Base-by-base conservation (phyloP, 2,329 filamentous ascomycete species). In the Fusarium pilosicola region DNA sequence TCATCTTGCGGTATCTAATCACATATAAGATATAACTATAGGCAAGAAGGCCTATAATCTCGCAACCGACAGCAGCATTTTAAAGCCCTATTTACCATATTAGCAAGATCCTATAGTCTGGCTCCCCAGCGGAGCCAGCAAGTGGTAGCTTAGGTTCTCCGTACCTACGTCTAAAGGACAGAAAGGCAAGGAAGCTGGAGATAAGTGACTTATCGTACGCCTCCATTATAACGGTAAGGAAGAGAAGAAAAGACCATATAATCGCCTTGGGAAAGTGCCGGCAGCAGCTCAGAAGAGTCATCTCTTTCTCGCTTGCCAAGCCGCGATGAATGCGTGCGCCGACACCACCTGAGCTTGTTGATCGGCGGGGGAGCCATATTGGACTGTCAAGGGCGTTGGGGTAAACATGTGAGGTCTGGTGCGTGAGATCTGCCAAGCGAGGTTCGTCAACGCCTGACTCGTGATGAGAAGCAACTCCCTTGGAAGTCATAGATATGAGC, bases 1-100 rank as follows among this genome's bases (percentile, higher is more conserved):
- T 81, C 5, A 80, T 83, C 70, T 81, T 79, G 34, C 79, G 75
- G 62, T 82, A 82, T 3, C 81, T 81, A 39, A 77, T 77, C 8
- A 68, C 69, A 44, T 86, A 82, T 5, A 82, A 79, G 24, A 84
- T 57, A 54, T 79, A 79, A 15, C 85, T 85, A 58, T 82, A 83
- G 26, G 83, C 58, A 41, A 84, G 75, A 10, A 85, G 77, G 1
- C 85, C 85, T 3, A 85, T 32, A 26, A 70, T 68, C 49, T 70
- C 56, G 9, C 56, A 59, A n/a, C 30, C 20, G 6, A 59, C 32
- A 7, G 56, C 30, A 9, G 56, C 32, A 14, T 59, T 59, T 18
- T 48, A 32, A 22, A 59, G 32, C 5, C 56, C 56, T 42, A 59
- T 59, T 15, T 59, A 42, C 56, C 56, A 59, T 24, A 59, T 11